phyloP scores from a whole-genome alignment of 495 filamentous ascomycete species.

The Penicillium cinerascens region DNA sequence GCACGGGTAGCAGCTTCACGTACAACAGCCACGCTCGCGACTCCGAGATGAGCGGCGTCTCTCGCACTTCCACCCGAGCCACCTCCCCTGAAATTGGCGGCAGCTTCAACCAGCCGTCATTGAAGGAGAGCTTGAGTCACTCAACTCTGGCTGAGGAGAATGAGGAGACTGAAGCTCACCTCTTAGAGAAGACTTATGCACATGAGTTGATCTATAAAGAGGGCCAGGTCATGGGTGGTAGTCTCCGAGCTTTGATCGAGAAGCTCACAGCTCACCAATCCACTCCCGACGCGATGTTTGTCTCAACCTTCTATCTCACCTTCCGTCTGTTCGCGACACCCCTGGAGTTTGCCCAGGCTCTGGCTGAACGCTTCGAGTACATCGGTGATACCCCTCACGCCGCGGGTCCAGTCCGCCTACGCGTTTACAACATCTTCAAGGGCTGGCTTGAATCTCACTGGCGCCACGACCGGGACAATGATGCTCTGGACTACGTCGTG shows the following conservation, averaged over 20 bases:
- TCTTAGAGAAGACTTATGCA: constrained; percentile 80
- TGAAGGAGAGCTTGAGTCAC: constrained; percentile 57
- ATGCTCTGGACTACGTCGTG: constrained; percentile 69
- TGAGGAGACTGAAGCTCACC: constrained; percentile 73
- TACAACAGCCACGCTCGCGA: constrained; percentile 70
- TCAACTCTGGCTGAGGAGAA: constrained; percentile 66
- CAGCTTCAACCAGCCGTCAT: constrained; percentile 38
- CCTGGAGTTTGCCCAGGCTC: constrained; percentile 67
- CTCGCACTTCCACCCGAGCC: constrained; percentile 80
- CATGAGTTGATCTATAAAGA: constrained; percentile 95
- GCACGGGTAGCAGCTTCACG: constrained; percentile 66
- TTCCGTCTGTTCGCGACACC: constrained; percentile 94
- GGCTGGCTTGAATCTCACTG: constrained; percentile 96
- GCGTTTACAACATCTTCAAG: constrained; percentile 96
- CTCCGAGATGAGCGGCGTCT: constrained; percentile 77
- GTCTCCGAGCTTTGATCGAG: constrained; percentile 87
- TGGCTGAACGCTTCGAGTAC: constrained; percentile 90
- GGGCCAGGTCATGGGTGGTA: constrained; percentile 89
- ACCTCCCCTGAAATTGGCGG: constrained; percentile 73
- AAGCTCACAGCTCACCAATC: constrained; percentile 89
- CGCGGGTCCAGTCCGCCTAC: constrained; percentile 74
- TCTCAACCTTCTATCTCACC: constrained; percentile 93
- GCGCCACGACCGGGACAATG: constrained; percentile 73
- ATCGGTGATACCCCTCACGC: constrained; percentile 72
- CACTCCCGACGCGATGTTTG: constrained; percentile 89